phyloP scores from a whole-genome alignment of 2,329 filamentous ascomycete genomes.

The Hymenoscyphus scutula region DNA sequence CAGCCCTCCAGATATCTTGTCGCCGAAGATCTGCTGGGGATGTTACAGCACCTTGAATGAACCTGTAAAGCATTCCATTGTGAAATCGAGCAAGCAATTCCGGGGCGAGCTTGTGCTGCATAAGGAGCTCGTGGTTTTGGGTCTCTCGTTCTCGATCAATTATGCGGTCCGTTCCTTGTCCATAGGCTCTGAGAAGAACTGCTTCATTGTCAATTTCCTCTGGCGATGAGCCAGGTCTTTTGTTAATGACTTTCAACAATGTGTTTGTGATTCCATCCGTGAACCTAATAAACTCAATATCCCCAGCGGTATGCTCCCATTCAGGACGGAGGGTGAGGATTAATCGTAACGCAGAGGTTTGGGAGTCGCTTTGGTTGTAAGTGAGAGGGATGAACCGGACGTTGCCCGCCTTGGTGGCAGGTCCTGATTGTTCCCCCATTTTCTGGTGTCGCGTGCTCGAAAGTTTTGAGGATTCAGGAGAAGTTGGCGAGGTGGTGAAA shows the following conservation, averaged over 20 bases:
- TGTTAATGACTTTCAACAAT: conserved; percentile 73
- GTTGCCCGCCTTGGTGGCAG: conserved; percentile 28
- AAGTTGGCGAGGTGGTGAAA: neutral
- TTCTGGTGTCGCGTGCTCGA: conserved; percentile 1
- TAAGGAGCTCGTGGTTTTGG: conserved; percentile 80
- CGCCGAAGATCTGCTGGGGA: conserved; percentile 75
- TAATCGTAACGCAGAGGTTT: conserved; percentile 75
- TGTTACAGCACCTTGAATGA: conserved; percentile 77
- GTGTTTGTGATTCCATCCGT: conserved; percentile 99
- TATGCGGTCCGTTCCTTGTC: conserved; percentile 87
- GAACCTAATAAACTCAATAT: conserved; percentile 84
- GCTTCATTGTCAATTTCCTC: conserved; percentile 80
- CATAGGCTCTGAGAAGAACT: conserved; percentile 88
- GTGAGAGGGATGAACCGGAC: conserved; percentile 68
- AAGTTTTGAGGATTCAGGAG: neutral
- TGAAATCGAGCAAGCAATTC: conserved; percentile 86
- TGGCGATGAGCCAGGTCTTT: conserved; percentile 64
- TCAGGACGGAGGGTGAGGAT: conserved; percentile 78
- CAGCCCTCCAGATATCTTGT: conserved; percentile 73
- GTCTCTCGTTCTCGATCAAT: conserved; percentile 90
- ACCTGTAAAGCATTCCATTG: conserved; percentile 94
- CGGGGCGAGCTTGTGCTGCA: conserved; percentile 79
- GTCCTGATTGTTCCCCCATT: neutral
- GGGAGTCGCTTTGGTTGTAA: conserved; percentile 75
- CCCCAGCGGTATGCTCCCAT: conserved; percentile 72